Percentiles rank a stretch among this genome's conserved stretches.
These are phyloP conservation scores for Pythium apleroticum DNA, from an alignment of 352 stramenopile genomes.

Conservation along the genomic window DNA sequence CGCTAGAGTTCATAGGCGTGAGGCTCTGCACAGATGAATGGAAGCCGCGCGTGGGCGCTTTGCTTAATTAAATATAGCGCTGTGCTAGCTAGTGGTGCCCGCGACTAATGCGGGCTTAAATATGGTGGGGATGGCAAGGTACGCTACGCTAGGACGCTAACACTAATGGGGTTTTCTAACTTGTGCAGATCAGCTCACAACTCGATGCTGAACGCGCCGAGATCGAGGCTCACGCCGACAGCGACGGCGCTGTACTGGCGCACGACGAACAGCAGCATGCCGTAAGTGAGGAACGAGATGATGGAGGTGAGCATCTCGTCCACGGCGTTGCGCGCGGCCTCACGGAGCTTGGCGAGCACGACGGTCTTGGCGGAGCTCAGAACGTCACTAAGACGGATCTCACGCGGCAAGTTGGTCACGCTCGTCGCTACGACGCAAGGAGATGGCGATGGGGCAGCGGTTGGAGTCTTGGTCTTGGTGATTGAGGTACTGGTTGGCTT, in stretches of 20 bases:
- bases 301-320: slow-evolving; percentile 39
- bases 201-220: slow-evolving; percentile 44
- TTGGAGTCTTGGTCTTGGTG: background rate
- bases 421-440: background rate
- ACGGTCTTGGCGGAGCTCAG: slow-evolving; percentile 30
- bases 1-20: too few species aligned
- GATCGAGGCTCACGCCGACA: slow-evolving; percentile 39
- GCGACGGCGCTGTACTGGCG: slow-evolving; percentile 41
- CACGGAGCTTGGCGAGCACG: slow-evolving; percentile 30
- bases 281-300: slow-evolving; percentile 45
- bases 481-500: background rate
- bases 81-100: background rate
- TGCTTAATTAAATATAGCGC: slow-evolving; percentile 8
- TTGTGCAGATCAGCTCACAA: slow-evolving; percentile 15
- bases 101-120: slow-evolving; percentile 3
- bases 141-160: slow-evolving; percentile 21
- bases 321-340: slow-evolving; percentile 31
- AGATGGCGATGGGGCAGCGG: background rate
- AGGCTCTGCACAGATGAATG: too few species aligned
- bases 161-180: slow-evolving; percentile 6
- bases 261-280: slow-evolving; percentile 33
- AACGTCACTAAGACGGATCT: slow-evolving; percentile 33
- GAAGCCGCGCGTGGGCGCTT: background rate
- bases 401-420: slow-evolving; percentile 22
- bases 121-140: slow-evolving; percentile 1